These are phyloP conservation scores for Limnanthes douglasii DNA, from an alignment of 345 rosid species.

Conservation along the genomic window DNA sequence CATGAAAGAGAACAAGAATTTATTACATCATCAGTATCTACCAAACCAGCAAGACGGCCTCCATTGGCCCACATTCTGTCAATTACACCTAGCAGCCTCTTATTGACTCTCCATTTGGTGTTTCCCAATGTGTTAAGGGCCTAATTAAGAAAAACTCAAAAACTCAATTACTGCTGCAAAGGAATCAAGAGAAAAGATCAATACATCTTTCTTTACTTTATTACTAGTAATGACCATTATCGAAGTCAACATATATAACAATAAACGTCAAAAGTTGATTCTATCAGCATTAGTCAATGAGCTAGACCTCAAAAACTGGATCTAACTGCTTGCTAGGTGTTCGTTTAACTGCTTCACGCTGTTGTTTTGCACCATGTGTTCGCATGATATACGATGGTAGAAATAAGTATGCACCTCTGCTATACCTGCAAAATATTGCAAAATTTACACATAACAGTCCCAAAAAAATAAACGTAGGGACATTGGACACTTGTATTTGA, in stretches of 20 bases:
- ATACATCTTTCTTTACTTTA: no score
- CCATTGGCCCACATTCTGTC: slow-evolving; percentile 96
- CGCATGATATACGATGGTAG: slow-evolving; percentile 88
- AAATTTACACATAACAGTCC: slow-evolving; percentile 10
- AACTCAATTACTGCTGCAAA: slow-evolving; percentile 9
- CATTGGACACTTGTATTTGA: no score
- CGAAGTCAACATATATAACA: no score
- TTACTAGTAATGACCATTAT: no score
- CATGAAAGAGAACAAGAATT: slow-evolving; percentile 3
- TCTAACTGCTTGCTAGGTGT: slow-evolving; percentile 46
- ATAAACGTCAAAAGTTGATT: no score
- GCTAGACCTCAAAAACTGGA: slow-evolving; percentile 66
- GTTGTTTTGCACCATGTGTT: slow-evolving; percentile 86
- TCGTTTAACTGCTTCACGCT: slow-evolving; percentile 43
- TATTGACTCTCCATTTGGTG: slow-evolving; percentile 90
- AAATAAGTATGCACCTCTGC: slow-evolving; percentile 73
- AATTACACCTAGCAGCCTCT: slow-evolving; percentile 58
- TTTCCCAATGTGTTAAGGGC: slow-evolving; percentile 91
- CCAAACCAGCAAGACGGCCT: slow-evolving; percentile 63
- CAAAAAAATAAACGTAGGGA: slow-evolving; percentile 7
- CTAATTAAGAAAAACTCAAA: slow-evolving; percentile 26
- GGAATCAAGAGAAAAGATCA: neutral
- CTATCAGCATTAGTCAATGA: slow-evolving; percentile 5
- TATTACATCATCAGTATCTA: slow-evolving; percentile 86
- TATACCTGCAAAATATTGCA: slow-evolving; percentile 45